phyloP scores from a whole-genome alignment of 2,329 filamentous ascomycete species.

The Talaromyces marneffei region DNA sequence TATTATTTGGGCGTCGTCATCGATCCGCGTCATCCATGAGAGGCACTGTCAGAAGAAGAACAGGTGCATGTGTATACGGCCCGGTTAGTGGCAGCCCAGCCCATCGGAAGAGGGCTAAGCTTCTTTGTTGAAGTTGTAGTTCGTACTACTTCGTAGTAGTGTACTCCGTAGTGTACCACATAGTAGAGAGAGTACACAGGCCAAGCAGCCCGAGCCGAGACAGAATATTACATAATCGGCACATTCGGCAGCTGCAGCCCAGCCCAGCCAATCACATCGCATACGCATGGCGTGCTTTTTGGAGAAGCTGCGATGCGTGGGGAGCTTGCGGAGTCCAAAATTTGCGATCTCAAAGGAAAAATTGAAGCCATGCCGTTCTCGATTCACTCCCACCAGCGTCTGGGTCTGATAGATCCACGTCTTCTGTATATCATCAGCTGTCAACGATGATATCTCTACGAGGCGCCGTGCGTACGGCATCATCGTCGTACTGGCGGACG shows the following conservation, averaged over 20 bases:
- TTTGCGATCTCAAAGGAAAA: neutral
- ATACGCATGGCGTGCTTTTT: conserved; percentile 11
- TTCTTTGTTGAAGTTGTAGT: too few relatives aligned
- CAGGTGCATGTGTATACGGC: neutral
- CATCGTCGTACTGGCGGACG: conserved; percentile 10
- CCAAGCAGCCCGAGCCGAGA: too few relatives aligned
- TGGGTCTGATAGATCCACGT: neutral
- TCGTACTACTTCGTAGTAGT: too few relatives aligned
- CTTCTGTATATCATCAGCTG: neutral
- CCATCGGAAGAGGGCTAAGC: too few relatives aligned
- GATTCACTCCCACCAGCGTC: neutral
- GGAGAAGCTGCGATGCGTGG: conserved; percentile 33
- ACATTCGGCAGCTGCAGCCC: neutral
- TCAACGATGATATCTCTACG: conserved; percentile 18
- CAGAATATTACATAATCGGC: neutral
- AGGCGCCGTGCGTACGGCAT: conserved; percentile 16
- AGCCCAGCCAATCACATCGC: conserved; percentile 5
- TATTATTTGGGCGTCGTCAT: conserved; percentile 2
- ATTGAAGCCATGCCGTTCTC: neutral
- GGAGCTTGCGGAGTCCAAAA: conserved; percentile 12
- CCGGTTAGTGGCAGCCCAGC: neutral
- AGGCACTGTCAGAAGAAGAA: neutral
- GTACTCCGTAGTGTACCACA: too few relatives aligned
- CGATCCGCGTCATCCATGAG: conserved; percentile 9
- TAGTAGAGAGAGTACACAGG: too few relatives aligned